Conservation (phyloP, 1,284 basidiomycete species). For the Boletellus sp. region DNA sequence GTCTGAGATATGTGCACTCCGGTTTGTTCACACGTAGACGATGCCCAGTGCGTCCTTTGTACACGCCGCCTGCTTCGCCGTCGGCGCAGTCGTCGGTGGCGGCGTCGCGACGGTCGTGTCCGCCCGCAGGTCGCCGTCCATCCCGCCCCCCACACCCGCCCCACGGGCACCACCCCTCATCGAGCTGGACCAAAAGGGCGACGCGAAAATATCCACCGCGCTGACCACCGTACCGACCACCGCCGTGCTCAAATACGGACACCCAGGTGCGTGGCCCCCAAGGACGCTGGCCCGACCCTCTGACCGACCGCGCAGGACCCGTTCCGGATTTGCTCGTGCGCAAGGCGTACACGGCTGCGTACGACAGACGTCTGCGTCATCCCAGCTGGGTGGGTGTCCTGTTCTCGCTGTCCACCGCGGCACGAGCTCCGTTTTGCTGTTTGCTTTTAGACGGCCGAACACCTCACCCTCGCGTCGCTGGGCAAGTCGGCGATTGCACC, state of each 20-base stretch:
- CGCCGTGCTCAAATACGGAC: conserved; percentile 64
- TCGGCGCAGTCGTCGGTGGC: conserved; percentile 67
- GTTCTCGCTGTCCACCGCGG: neutral
- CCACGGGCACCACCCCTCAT: conserved; percentile 31
- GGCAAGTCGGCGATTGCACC: conserved; percentile 43
- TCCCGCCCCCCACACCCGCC: conserved; percentile 5
- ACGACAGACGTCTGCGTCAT: conserved; percentile 88
- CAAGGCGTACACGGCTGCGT: conserved; percentile 83
- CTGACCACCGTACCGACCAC: conserved; percentile 19
- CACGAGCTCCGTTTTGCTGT: neutral
- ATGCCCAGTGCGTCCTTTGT: conserved; percentile 48
- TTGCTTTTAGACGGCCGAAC: conserved; percentile 79
- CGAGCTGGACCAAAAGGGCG: conserved; percentile 37
- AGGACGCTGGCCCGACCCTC: neutral
- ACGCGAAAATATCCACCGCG: conserved; percentile 27
- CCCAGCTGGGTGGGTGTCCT: conserved; percentile 77
- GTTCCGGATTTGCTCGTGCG: conserved; percentile 77
- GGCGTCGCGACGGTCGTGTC: conserved; percentile 53
- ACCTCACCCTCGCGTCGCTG: conserved; percentile 77
- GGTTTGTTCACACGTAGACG: neutral
- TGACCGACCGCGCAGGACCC: conserved; percentile 57
- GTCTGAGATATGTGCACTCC: too few species aligned
- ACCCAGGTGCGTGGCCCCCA: conserved; percentile 49
- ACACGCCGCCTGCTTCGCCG: conserved; percentile 67
- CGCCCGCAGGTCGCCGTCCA: conserved; percentile 23